Percentiles rank a stretch among this genome's conserved stretches.
phyloP scores from a whole-genome alignment of 192 early-diverging fungal genomes.

The Podochytrium sp. region DNA sequence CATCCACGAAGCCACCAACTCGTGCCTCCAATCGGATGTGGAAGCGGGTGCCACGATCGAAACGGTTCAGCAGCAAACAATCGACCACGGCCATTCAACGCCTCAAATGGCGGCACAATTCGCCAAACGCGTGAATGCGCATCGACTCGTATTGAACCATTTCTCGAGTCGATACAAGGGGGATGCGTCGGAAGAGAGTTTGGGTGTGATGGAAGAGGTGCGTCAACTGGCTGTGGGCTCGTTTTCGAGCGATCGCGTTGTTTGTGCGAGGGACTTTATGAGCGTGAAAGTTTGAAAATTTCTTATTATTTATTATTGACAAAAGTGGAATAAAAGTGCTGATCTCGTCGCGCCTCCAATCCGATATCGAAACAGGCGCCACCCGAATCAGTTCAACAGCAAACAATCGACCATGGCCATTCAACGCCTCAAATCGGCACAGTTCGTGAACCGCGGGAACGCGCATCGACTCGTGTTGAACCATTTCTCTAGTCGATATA shows the following conservation, averaged over 20 bases:
- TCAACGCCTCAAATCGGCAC: constrained; percentile 61
- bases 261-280: constrained; percentile 42
- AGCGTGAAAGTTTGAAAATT: constrained; percentile 1
- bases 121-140: constrained; percentile 44
- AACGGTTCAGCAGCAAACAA: constrained; percentile 34
- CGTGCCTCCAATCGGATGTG: constrained; percentile 45
- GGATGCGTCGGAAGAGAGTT: constrained; percentile 39
- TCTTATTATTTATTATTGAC: too few relatives aligned
- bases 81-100: constrained; percentile 60
- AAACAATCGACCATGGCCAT: constrained; percentile 53
- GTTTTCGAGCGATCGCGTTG: constrained; percentile 49
- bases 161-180: constrained; percentile 59
- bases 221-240: constrained; percentile 39
- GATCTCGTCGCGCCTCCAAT: constrained; percentile 43
- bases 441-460: constrained; percentile 43
- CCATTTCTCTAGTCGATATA: constrained; percentile 60
- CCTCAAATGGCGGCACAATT: constrained; percentile 58
- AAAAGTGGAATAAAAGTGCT: too few relatives aligned
- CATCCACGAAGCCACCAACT: constrained; percentile 64
- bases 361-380: constrained; percentile 35
- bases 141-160: constrained; percentile 55
- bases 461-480: constrained; percentile 53
- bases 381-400: constrained; percentile 42
- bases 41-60: constrained; percentile 35
- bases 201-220: constrained; percentile 60